A percentile compares a stretch with the other conserved stretches of the same genome.
phyloP scores from a whole-genome alignment of 176 grass and related monocot genomes.

The Chloris gayana region DNA sequence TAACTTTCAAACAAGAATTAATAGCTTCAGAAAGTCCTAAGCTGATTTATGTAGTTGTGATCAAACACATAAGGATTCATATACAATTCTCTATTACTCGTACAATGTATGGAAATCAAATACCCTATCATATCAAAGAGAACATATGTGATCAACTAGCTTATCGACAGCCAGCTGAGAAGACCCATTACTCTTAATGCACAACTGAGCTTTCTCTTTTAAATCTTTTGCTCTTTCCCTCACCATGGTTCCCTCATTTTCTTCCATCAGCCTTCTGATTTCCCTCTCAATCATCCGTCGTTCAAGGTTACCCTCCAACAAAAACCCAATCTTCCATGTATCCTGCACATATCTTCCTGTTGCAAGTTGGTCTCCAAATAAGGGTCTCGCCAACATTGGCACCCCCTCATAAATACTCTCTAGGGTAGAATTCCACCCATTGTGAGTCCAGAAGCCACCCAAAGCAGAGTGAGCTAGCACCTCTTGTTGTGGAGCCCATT shows the following conservation, averaged over 20 bases:
- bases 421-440: slow-evolving; percentile 49
- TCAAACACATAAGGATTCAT: no score
- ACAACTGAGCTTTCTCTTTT: background rate
- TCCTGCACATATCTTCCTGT: slow-evolving; percentile 20
- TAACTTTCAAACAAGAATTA: no score
- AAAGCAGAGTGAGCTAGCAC: slow-evolving; percentile 32
- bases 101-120: no score
- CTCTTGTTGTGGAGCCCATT: slow-evolving; percentile 46
- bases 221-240: slow-evolving; percentile 7
- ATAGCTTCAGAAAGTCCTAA: no score
- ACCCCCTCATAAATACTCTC: slow-evolving; percentile 41
- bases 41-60: no score
- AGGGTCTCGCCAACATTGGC: slow-evolving; percentile 26
- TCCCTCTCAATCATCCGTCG: background rate
- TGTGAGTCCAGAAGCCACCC: slow-evolving; percentile 40
- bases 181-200: slow-evolving; percentile 14
- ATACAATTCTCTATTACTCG: no score
- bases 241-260: background rate
- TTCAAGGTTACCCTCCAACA: background rate
- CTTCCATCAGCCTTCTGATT: slow-evolving; percentile 24
- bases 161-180: background rate
- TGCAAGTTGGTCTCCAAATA: slow-evolving; percentile 2
- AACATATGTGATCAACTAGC: slow-evolving; percentile 17
- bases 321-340: slow-evolving; percentile 14
- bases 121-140: background rate